A percentile compares a stretch with the other conserved stretches of the same genome.
Evolutionary conservation across 2,329 filamentous ascomycete species (phyloP).

Genomic region (Botryosphaeria dothidea): DNA sequence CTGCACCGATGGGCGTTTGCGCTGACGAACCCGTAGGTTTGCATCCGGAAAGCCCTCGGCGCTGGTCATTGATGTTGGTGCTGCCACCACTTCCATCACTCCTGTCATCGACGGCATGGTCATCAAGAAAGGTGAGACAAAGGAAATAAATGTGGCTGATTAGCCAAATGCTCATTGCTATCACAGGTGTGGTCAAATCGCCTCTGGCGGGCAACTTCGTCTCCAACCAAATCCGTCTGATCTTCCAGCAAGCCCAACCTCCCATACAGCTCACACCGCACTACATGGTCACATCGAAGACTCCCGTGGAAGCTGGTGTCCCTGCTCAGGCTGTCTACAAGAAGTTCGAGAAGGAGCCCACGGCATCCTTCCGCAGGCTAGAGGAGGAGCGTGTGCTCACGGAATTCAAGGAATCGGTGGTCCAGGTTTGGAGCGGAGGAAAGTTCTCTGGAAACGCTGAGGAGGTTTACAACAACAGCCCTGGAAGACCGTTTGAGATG

Average conservation of each 20-base stretch:
- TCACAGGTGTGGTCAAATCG: conserved; percentile 73
- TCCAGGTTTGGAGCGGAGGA: conserved; percentile 86
- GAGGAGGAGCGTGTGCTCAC: conserved; percentile 92
- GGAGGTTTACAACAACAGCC: conserved; percentile 70
- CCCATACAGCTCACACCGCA: conserved; percentile 79
- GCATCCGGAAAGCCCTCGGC: conserved; percentile 91
- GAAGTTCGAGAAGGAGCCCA: conserved; percentile 63
- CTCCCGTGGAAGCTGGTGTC: conserved; percentile 80
- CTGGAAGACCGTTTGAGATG: conserved; percentile 92
- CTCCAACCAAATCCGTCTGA: conserved; percentile 79
- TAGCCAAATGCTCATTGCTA: not conserved
- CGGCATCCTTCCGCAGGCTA: conserved; percentile 73
- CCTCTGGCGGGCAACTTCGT: conserved; percentile 87
- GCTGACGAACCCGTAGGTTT: conserved; percentile 54
- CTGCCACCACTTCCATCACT: conserved; percentile 83
- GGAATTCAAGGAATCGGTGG: conserved; percentile 97
- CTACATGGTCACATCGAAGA: conserved; percentile 86
- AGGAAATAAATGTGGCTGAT: not conserved
- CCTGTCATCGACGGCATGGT: conserved; percentile 94
- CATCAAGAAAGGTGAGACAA: conserved; percentile 66
- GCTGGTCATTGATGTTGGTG: conserved; percentile 88
- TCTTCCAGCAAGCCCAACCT: conserved; percentile 69
- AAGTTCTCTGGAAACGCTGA: conserved; percentile 67
- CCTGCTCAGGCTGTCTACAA: conserved; percentile 75
- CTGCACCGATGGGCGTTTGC: not conserved